Evolutionary conservation across 1,284 basidiomycete species (phyloP).

Genomic region (Cryptococcus neoformans): DNA sequence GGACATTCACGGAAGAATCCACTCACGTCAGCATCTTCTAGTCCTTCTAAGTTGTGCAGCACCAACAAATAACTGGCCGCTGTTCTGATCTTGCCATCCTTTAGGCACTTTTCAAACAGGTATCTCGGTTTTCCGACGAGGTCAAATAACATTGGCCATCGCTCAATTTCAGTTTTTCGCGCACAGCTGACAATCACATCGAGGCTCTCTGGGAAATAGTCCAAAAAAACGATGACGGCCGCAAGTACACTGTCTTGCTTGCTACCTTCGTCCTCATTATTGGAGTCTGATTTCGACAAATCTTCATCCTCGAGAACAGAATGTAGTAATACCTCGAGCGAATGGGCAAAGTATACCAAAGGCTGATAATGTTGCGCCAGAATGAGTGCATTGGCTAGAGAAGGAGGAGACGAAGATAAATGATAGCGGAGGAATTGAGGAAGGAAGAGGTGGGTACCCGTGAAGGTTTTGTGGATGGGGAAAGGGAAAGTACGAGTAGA

Average conservation of each 20-base stretch:
- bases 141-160: constrained; percentile 86
- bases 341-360: constrained; percentile 90
- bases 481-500: constrained; percentile 79
- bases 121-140: constrained; percentile 84
- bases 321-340: constrained; percentile 90
- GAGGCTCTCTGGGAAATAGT: constrained; percentile 84
- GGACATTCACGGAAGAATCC: not conserved
- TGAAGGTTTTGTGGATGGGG: constrained; percentile 86
- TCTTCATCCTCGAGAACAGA: constrained; percentile 90
- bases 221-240: constrained; percentile 69
- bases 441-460: constrained; percentile 92
- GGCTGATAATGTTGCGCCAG: constrained; percentile 84
- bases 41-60: constrained; percentile 85
- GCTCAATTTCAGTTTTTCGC: constrained; percentile 90
- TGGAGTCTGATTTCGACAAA: constrained; percentile 15
- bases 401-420: constrained; percentile 61
- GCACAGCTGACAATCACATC: constrained; percentile 96
- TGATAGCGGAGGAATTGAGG: constrained; percentile 87
- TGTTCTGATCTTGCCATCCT: constrained; percentile 71
- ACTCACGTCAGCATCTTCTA: constrained; percentile 64
- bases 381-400: constrained; percentile 69
- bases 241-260: constrained; percentile 54
- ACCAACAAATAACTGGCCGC: constrained; percentile 93
- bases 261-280: not conserved
- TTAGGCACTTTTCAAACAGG: constrained; percentile 89